phyloP scores from a whole-genome alignment of 164 flowering plant species.

The Euptelea pleiosperma region DNA sequence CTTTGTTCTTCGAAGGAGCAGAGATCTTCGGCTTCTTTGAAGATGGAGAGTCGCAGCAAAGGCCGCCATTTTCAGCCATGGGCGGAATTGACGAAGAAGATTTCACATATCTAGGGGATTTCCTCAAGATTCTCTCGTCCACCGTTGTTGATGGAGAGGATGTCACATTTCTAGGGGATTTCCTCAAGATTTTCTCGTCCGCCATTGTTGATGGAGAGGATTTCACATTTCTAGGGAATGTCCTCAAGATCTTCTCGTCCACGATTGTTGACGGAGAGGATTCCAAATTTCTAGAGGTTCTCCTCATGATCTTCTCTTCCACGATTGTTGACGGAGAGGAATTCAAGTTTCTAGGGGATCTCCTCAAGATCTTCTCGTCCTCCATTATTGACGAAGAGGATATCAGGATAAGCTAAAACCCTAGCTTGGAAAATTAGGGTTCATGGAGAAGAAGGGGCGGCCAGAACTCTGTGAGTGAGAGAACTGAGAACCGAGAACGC shows the following conservation, averaged over 20 bases:
- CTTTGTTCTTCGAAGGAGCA: constrained; percentile 4
- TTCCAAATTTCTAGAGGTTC: not conserved
- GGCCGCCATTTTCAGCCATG: not conserved
- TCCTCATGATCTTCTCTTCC: not conserved
- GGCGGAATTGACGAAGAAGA: constrained; percentile 9
- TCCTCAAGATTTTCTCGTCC: not conserved
- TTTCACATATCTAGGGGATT: not conserved
- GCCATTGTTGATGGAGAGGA: not conserved
- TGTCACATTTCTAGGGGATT: not conserved
- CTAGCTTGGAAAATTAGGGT: constrained; percentile 12
- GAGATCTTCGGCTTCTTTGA: constrained; percentile 11
- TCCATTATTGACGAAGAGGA: constrained; percentile 5
- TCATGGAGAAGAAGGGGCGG: too few species aligned
- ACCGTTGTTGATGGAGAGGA: not conserved
- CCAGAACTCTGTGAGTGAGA: too few species aligned
- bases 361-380: constrained; percentile 4
- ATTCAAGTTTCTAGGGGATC: constrained; percentile 8
- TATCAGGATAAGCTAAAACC: constrained; percentile 4
- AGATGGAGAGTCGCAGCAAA: not conserved
- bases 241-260: not conserved
- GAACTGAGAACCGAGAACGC: too few species aligned
- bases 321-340: not conserved
- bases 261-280: not conserved
- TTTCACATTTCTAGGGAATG: not conserved
- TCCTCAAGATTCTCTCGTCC: not conserved